Evolutionary conservation across 495 filamentous ascomycete species (phyloP).

Genomic region (Annulohypoxylon moriforme): DNA sequence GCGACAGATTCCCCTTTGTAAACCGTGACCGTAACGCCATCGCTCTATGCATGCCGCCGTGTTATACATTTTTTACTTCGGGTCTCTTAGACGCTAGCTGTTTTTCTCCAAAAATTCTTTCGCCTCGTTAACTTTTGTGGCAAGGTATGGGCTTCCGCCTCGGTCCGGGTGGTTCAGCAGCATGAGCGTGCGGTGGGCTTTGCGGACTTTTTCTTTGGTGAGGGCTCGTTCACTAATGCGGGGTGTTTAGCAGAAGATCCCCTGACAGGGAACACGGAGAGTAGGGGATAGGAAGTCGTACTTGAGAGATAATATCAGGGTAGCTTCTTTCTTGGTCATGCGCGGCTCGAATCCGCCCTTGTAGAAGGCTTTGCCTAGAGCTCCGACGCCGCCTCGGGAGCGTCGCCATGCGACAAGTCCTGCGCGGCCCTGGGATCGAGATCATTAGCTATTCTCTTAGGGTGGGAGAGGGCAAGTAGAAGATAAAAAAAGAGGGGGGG

Average conservation of each 20-base stretch:
- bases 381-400: constrained; percentile 78
- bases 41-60: constrained; percentile 48
- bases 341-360: constrained; percentile 96
- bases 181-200: constrained; percentile 97
- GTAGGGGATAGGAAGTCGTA: constrained; percentile 59
- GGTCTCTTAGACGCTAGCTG: constrained; percentile 19
- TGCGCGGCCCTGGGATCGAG: constrained; percentile 76
- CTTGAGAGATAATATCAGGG: constrained; percentile 91
- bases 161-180: constrained; percentile 97
- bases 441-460: neutral
- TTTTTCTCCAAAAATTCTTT: constrained; percentile 95
- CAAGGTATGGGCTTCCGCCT: constrained; percentile 94
- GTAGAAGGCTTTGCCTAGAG: constrained; percentile 91
- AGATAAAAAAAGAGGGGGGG: neutral
- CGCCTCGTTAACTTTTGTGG: constrained; percentile 97
- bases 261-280: neutral
- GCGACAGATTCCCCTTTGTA: constrained; percentile 16
- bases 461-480: neutral
- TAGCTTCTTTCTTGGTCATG: constrained; percentile 92
- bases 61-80: constrained; percentile 32
- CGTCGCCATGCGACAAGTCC: constrained; percentile 88
- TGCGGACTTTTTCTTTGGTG: constrained; percentile 92
- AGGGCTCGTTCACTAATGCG: constrained; percentile 77
- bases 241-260: constrained; percentile 9
- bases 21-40: constrained; percentile 45